These are phyloP conservation scores for Boletales sp. DNA, from an alignment of 768 basidiomycete species.

Conservation along the genomic window DNA sequence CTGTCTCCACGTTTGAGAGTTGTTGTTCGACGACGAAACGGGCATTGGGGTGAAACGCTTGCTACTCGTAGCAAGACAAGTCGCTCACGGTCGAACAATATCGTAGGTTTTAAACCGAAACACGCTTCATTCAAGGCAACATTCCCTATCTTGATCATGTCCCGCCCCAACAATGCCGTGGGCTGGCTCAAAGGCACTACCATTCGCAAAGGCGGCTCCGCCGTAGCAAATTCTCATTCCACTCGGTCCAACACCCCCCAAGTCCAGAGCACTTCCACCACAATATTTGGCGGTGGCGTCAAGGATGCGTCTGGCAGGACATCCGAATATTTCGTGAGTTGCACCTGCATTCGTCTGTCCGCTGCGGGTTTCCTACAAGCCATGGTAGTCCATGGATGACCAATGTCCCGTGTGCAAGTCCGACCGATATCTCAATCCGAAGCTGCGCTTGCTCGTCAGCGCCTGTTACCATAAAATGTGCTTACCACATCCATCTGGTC, in stretches of 20 bases:
- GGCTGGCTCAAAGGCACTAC: slow-evolving; percentile 74
- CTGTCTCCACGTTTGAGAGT: too few species aligned
- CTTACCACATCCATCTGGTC: slow-evolving; percentile 13
- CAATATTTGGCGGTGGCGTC: slow-evolving; percentile 78
- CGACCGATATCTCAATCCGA: slow-evolving; percentile 93
- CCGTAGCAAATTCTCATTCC: slow-evolving; percentile 38
- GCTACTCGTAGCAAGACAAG: too few species aligned
- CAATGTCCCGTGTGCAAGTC: slow-evolving; percentile 97
- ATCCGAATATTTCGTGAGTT: slow-evolving; percentile 73
- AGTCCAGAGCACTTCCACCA: slow-evolving; percentile 68
- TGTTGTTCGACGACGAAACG: too few species aligned
- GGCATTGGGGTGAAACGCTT: too few species aligned
- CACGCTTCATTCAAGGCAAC: slow-evolving; percentile 4
- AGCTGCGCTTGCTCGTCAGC: slow-evolving; percentile 88
- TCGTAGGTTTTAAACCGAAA: slow-evolving; percentile 3
- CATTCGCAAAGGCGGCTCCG: slow-evolving; percentile 59
- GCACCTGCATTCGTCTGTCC: neutral
- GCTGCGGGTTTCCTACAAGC: slow-evolving; percentile 3
- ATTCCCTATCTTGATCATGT: slow-evolving; percentile 21
- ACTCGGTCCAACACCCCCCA: slow-evolving; percentile 66
- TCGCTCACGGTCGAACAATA: too few species aligned
- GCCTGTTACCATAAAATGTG: slow-evolving; percentile 99
- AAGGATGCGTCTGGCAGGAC: slow-evolving; percentile 84
- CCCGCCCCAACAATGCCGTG: slow-evolving; percentile 24
- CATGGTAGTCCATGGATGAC: slow-evolving; percentile 76